A percentile compares a stretch with the other conserved stretches of the same genome.
phyloP scores from a whole-genome alignment of 2,329 filamentous ascomycete species.

The Penicillium fuscoglaucum region DNA sequence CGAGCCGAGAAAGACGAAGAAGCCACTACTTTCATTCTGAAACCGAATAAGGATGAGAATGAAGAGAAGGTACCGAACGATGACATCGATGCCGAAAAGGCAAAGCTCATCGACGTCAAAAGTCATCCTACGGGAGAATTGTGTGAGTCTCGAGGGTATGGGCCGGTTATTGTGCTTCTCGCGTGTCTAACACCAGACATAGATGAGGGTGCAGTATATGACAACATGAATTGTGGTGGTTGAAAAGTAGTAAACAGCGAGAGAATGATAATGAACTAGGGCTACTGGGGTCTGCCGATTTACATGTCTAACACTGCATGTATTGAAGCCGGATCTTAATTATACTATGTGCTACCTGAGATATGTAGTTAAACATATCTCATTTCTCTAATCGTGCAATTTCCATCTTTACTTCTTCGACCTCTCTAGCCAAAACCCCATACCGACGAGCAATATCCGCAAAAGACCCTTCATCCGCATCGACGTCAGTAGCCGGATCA shows the following conservation, averaged over 20 bases:
- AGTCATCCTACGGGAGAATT: neutral
- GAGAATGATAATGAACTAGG: constrained; percentile 9
- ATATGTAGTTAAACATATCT: neutral
- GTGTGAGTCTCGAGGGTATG: neutral
- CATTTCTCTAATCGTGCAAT: constrained; percentile 23
- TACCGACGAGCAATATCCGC: constrained; percentile 42
- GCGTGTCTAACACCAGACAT: constrained; percentile 23
- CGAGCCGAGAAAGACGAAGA: neutral
- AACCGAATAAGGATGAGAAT: neutral
- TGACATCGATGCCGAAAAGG: neutral
- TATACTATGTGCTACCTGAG: neutral
- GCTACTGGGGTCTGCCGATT: neutral
- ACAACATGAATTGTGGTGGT: constrained; percentile 1
- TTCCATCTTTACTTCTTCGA: constrained; percentile 39
- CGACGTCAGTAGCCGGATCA: constrained; percentile 1
- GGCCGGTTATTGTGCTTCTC: neutral
- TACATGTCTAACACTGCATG: neutral
- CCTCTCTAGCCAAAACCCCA: constrained; percentile 38
- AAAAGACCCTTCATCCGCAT: constrained; percentile 30
- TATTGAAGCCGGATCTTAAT: neutral
- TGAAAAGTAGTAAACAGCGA: constrained; percentile 14
- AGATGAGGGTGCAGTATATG: constrained; percentile 6
- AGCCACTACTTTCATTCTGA: neutral
- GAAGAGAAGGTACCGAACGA: neutral
- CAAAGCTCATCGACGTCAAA: neutral